Evolutionary conservation across 257 asterid genomes (phyloP), one percentile per base, ranked within the genome.

Genomic region (Fraxinus excelsior): DNA sequence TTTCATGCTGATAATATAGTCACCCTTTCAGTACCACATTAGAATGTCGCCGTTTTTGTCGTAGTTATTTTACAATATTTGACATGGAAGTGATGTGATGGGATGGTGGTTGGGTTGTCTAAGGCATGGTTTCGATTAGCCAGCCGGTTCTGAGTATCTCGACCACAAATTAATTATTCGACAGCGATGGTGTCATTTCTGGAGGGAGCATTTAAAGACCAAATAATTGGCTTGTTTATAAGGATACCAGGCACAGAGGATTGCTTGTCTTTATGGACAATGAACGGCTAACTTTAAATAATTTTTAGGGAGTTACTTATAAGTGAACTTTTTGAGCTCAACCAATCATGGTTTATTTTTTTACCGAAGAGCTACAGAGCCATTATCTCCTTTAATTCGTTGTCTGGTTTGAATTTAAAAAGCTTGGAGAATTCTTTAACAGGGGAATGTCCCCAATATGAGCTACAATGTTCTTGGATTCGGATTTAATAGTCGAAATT

Each of bases 381-480:
- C 19, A 44, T 16, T 16, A 44, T 44, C 21, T 32, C 35, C 35
- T 32, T 32, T 32, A 56, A 56, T 53, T 53, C 4, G 64, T 51
- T 23, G 62, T 51, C 8, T 6, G 4, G 21, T 53, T 53, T 19
- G 23, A 53, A 53, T 53, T 19, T 53, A 19, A n/a, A 53, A 53
- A 18, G 64, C 12, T 19, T n/a, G 28, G 10, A 18, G 65, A 56
- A 56, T 56, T 56, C 65, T 56, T n/a, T 19, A 0, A 56, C 65
- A n/a, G 65, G 28, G 26, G 65, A 56, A 7, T 56, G 65, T 56
- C 28, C 65, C 65, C 65, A 56, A 2, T n/a, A n/a, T 56, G 65
- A 56, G 65, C 12, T 56, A n/a, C 65, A 56, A 56, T n/a, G 65
- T 56, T n/a, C 10, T 56, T 56, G 65, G 65, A 56, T 56, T 56